phyloP scores from a whole-genome alignment of 768 basidiomycete genomes.

The Kwoniella mangroviensis region DNA sequence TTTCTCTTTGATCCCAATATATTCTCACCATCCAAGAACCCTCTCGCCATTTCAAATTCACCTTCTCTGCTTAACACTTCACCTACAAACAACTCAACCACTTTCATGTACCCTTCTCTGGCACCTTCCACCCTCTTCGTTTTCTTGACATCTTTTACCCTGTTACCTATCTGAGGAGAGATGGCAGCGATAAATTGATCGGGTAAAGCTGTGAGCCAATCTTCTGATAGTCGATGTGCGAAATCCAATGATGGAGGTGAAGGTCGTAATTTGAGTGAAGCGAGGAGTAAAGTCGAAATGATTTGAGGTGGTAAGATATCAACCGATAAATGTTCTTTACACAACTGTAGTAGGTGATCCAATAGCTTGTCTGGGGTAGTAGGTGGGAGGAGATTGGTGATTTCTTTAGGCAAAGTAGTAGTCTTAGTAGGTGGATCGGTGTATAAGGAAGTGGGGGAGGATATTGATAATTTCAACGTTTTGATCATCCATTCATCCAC shows the following conservation, averaged over 20 bases:
- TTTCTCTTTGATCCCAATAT: constrained; percentile 49
- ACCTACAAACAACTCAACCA: constrained; percentile 50
- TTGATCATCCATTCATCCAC: constrained; percentile 42
- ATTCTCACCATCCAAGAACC: constrained; percentile 46
- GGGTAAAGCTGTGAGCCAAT: constrained; percentile 42
- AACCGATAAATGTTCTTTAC: background rate
- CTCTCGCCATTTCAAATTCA: constrained; percentile 53
- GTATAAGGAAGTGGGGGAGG: constrained; percentile 40
- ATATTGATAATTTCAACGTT: constrained; percentile 43
- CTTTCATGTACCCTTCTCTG: constrained; percentile 48
- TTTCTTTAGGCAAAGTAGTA: constrained; percentile 14
- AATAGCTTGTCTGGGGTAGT: constrained; percentile 28
- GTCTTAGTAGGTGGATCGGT: constrained; percentile 37
- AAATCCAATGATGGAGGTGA: constrained; percentile 21
- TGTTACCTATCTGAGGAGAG: constrained; percentile 2
- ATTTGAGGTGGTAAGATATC: constrained; percentile 38
- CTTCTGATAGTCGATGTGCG: constrained; percentile 41
- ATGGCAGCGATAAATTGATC: constrained; percentile 34
- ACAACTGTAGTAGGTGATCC: background rate
- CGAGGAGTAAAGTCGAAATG: constrained; percentile 46
- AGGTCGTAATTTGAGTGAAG: constrained; percentile 43
- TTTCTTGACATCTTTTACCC: background rate
- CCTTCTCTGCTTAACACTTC: constrained; percentile 47
- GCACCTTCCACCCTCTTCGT: constrained; percentile 36
- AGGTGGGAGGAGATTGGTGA: constrained; percentile 27